phyloP scores from a whole-genome alignment of 345 rosid genomes.

The Linum tenue region DNA sequence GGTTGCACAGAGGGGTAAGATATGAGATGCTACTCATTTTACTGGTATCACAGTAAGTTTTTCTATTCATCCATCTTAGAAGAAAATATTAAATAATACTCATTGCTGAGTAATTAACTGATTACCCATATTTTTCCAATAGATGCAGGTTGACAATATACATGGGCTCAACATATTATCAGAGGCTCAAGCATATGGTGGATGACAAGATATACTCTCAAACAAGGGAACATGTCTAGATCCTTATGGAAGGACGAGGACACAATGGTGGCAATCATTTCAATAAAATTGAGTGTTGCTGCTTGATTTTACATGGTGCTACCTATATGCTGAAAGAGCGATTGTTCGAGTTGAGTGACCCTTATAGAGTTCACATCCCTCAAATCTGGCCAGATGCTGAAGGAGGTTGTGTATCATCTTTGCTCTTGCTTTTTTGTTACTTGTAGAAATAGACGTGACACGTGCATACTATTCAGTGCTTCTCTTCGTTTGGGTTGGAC shows the following conservation, averaged over 20 bases:
- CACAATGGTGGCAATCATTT: constrained; percentile 96
- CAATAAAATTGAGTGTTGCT: constrained; percentile 94
- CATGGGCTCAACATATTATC: constrained; percentile 96
- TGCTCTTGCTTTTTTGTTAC: too few species aligned
- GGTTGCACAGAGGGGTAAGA: constrained; percentile 99
- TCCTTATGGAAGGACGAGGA: constrained; percentile 88
- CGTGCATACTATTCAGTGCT: too few species aligned
- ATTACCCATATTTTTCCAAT: not conserved
- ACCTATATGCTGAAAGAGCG: constrained; percentile 89
- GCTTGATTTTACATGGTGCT: constrained; percentile 98
- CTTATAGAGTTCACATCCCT: constrained; percentile 87
- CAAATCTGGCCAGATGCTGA: too few species aligned
- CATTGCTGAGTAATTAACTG: too few species aligned
- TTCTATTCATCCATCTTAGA: not conserved
- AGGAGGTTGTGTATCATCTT: too few species aligned
- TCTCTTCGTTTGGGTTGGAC: too few species aligned
- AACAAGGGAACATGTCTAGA: constrained; percentile 92
- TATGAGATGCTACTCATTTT: constrained; percentile 96
- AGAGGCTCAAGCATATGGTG: constrained; percentile 94
- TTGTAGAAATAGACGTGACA: too few species aligned
- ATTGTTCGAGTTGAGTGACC: constrained; percentile 91
- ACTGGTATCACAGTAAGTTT: constrained; percentile 88
- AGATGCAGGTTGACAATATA: constrained; percentile 82
- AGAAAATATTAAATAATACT: too few species aligned
- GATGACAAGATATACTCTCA: constrained; percentile 98